phyloP scores from a whole-genome alignment of 805 yeast species.

The Crinitomyces ghanaensis region DNA sequence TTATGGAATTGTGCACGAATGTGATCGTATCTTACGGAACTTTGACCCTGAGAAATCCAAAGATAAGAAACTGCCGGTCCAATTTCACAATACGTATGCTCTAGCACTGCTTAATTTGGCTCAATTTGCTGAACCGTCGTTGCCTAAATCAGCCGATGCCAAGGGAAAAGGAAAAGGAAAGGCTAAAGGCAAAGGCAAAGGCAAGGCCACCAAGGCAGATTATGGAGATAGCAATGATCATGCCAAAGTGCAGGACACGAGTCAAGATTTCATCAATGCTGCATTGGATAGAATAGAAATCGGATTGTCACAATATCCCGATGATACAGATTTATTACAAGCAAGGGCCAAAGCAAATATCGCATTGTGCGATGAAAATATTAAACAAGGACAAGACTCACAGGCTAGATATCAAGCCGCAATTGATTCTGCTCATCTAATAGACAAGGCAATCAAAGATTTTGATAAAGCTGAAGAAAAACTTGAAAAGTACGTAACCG shows the following conservation, averaged over 20 bases:
- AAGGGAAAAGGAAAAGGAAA: no score
- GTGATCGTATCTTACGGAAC: slow-evolving; percentile 55
- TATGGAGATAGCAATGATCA: slow-evolving; percentile 9
- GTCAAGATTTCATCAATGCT: slow-evolving; percentile 51
- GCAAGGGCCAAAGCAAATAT: slow-evolving; percentile 38
- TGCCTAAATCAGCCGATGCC: slow-evolving; percentile 12
- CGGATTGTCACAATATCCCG: slow-evolving; percentile 43
- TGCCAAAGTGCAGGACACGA: slow-evolving; percentile 21
- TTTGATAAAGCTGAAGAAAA: slow-evolving; percentile 35
- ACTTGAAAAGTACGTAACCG: not conserved
- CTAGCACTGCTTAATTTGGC: slow-evolving; percentile 35
- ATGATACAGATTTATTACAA: slow-evolving; percentile 36
- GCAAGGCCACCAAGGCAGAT: no score
- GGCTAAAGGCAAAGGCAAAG: no score
- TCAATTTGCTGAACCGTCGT: slow-evolving; percentile 19
- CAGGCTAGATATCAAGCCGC: slow-evolving; percentile 5
- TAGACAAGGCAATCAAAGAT: slow-evolving; percentile 29
- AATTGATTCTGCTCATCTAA: slow-evolving; percentile 2
- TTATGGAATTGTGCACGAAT: slow-evolving; percentile 82
- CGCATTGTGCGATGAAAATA: slow-evolving; percentile 29
- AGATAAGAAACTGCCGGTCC: slow-evolving; percentile 22
- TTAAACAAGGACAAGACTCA: slow-evolving; percentile 1
- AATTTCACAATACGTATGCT: slow-evolving; percentile 65
- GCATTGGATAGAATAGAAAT: slow-evolving; percentile 56
- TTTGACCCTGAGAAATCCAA: no score